A percentile compares a stretch with the other conserved stretches of the same genome.
Conservation (phyloP, 108 stramenopile genomes). For the Licmophora abbreviata region DNA sequence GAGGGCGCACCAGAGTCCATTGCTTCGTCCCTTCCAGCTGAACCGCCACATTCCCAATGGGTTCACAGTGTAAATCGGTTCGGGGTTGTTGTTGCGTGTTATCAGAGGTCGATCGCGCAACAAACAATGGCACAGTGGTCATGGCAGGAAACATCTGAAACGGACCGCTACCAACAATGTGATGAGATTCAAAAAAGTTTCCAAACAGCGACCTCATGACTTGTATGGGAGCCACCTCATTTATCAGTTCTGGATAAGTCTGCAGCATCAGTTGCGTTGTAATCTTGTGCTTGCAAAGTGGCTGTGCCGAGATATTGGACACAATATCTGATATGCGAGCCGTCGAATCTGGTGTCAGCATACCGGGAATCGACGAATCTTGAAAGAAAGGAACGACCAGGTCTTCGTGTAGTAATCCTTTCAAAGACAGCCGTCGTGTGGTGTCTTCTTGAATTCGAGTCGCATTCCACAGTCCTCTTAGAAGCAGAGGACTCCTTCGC, state of each 20-base stretch:
- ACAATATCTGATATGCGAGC: slow-evolving; percentile 23
- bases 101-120: slow-evolving; percentile 22
- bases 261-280: slow-evolving; percentile 63
- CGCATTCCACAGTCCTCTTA: slow-evolving; percentile 24
- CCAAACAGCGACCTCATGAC: slow-evolving; percentile 60
- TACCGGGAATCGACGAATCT: slow-evolving; percentile 36
- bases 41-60: slow-evolving; percentile 76
- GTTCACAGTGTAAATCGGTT: slow-evolving; percentile 80
- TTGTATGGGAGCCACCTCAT: slow-evolving; percentile 36
- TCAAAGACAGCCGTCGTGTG: slow-evolving; percentile 32
- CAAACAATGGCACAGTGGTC: slow-evolving; percentile 65
- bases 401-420: slow-evolving; percentile 40
- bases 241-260: slow-evolving; percentile 37
- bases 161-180: slow-evolving; percentile 12
- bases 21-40: slow-evolving; percentile 54
- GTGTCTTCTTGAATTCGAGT: slow-evolving; percentile 6
- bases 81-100: slow-evolving; percentile 11
- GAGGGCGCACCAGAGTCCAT: slow-evolving; percentile 69
- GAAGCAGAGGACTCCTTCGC: slow-evolving; percentile 28
- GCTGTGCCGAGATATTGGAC: slow-evolving; percentile 24
- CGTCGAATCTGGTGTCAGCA: slow-evolving; percentile 48
- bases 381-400: slow-evolving; percentile 55
- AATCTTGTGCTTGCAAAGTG: slow-evolving; percentile 54
- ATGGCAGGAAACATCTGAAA: slow-evolving; percentile 29
- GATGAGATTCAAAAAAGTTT: slow-evolving; percentile 39